Conservation (phyloP, 495 filamentous ascomycete genomes). For the Neurospora hispaniola region DNA sequence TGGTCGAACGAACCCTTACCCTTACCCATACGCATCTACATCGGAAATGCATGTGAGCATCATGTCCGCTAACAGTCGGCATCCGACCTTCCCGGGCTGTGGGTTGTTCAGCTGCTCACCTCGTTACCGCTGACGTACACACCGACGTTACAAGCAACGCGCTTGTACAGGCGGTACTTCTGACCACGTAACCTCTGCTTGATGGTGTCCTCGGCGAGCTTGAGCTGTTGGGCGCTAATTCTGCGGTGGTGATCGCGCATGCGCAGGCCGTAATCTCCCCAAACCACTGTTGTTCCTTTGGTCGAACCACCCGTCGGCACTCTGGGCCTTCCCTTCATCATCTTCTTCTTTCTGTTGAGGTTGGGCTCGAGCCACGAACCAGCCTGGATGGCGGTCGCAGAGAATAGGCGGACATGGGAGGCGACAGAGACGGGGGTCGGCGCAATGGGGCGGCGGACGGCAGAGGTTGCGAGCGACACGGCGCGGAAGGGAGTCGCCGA, state of each 20-base stretch:
- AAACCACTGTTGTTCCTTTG: slow-evolving; percentile 88
- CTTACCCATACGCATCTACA: slow-evolving; percentile 85
- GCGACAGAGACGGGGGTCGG: slow-evolving; percentile 3
- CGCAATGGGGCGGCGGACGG: slow-evolving; percentile 3
- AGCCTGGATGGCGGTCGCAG: slow-evolving; percentile 50
- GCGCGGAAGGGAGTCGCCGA: slow-evolving; percentile 17
- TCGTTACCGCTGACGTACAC: slow-evolving; percentile 95
- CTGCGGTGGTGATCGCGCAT: slow-evolving; percentile 89
- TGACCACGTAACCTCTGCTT: slow-evolving; percentile 78
- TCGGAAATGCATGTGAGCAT: slow-evolving; percentile 12
- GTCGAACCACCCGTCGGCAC: slow-evolving; percentile 83
- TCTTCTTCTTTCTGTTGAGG: slow-evolving; percentile 63
- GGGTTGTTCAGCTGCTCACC: slow-evolving; percentile 27
- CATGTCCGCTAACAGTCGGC: neutral
- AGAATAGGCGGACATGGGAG: slow-evolving; percentile 53
- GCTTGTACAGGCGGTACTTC: slow-evolving; percentile 84
- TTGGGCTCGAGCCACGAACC: slow-evolving; percentile 75
- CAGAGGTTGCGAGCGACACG: slow-evolving; percentile 19
- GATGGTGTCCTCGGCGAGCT: slow-evolving; percentile 86
- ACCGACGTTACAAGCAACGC: slow-evolving; percentile 81
- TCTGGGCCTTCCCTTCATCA: slow-evolving; percentile 79
- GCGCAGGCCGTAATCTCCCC: slow-evolving; percentile 92
- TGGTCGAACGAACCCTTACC: slow-evolving; percentile 96
- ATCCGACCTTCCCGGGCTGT: neutral
- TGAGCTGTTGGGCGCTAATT: slow-evolving; percentile 75